Conservation (phyloP, 1,284 basidiomycete genomes). For the Pholiota adiposa region DNA sequence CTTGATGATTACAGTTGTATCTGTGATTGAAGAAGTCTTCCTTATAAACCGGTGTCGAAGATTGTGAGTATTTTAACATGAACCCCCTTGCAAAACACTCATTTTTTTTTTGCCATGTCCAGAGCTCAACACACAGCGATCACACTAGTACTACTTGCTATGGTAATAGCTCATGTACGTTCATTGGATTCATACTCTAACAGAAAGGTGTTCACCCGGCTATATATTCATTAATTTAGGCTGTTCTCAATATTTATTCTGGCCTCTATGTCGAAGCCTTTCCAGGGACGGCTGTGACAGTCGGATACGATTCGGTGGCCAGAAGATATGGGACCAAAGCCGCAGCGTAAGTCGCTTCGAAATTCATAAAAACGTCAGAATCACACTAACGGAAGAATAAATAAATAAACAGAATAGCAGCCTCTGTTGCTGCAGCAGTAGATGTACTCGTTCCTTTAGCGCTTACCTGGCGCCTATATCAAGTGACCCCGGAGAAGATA, state of each 20-base stretch:
- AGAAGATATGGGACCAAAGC: constrained; percentile 19
- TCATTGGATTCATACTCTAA: neutral
- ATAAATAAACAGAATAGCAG: constrained; percentile 13
- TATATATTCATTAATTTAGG: constrained; percentile 5
- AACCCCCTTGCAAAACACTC: neutral
- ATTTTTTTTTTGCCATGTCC: neutral
- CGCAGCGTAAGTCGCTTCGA: constrained; percentile 15
- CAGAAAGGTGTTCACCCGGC: neutral
- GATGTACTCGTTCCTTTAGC: constrained; percentile 25
- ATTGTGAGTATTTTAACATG: constrained; percentile 15
- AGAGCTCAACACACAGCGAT: constrained; percentile 20
- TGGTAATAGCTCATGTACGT: constrained; percentile 23
- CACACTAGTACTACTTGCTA: constrained; percentile 10
- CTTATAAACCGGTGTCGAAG: constrained; percentile 25
- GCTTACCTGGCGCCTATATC: constrained; percentile 24
- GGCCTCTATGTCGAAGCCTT: constrained; percentile 22
- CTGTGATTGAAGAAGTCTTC: constrained; percentile 24
- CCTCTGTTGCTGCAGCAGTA: constrained; percentile 22
- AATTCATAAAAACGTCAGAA: neutral
- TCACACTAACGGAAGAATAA: neutral
- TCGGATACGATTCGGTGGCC: constrained; percentile 14
- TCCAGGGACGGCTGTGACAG: neutral
- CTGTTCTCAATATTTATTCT: constrained; percentile 24
- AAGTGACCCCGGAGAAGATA: constrained; percentile 20
- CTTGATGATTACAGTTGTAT: constrained; percentile 19